Evolutionary conservation across 1,284 basidiomycete species (phyloP), one percentile per base, ranked within the genome.

Genomic region (Amylostereum areolatum): DNA sequence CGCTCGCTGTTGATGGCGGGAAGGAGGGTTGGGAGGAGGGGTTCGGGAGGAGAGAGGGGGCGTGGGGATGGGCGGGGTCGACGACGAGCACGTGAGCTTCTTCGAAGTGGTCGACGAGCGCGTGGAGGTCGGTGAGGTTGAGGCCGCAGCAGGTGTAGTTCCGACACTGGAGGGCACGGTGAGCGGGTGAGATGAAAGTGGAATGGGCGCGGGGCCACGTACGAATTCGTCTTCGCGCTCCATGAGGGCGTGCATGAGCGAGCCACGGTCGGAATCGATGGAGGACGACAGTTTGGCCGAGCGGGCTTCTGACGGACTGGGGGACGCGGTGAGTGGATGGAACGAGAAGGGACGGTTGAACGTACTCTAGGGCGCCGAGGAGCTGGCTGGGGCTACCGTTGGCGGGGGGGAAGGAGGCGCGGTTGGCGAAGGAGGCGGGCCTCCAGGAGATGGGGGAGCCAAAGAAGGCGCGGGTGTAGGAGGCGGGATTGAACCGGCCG

Each of bases 91-190:
- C 86, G 63, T 92, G 89, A 42, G 82, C 80, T 52, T 90, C 83
- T 60, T 92, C 90, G 57, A 92, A 92, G 61, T 92, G 90, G 65
- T 92, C 89, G 4, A 92, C 76, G 27, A 92, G 80, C 1, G 86
- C 89, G 59, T 92, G 90, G 5, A 92, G 78, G 64, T 92, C 90
- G 42, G 78, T 79, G 25, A 92, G 77, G 53, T 86, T 78, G 39
- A 85, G 70, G 10, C 89, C 89, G 60, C 89, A 93, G 68, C 90
- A 93, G 2, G 82, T 81, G 67, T 90, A 93, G 62, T 92, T 85
- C 51, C 85, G 81, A 66, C 86, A 89, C 76, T 85, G 34, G 33
- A 48, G 39, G 11, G 40, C n/a, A 45, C 30, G 39, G 11, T 24
- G 45, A 50, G 34, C 42, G 47, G 42, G 48, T 53, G 47, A 50